Base-by-base conservation (phyloP, 768 basidiomycete genomes). In the Lentinula aciculospora region DNA sequence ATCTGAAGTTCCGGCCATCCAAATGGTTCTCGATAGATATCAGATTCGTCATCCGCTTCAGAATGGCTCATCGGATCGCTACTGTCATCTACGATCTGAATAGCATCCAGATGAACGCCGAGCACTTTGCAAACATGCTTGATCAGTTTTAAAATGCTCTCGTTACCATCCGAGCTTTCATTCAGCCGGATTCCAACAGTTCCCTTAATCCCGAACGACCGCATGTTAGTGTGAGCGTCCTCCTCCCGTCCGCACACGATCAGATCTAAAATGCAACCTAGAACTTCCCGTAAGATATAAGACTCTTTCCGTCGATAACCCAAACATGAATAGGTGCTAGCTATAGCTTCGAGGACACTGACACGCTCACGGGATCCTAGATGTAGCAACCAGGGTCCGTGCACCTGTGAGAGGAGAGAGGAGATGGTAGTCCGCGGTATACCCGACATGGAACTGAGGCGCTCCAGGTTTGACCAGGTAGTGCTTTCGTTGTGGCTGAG, bases 1-100 rank as follows among this genome's bases (percentile, higher is more conserved):
- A 98, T 83, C 74, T 97, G 96, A 39, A 99, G 75, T 68, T 94
- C 92, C 2, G 94, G 88, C 96, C 96, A 98, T 3, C 97, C 97
- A 67, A 85, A 91, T 4, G 80, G 71, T 61, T 85, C 83, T 25
- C 71, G 74, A 29, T 72, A 68, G 19, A 73, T 70, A 32, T 74
- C 73, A 8, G 74, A 59, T 0, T 73, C 71, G 54, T 80, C 79
- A 47, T 78, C 75, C 56, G 78, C 79, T 29, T 68, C 69, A 46
- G 63, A 60, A 15, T 66, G 63, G 36, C 69, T 64, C 13, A 34
- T 44, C 10, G 53, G 44, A 45, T 63, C 58, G 39, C 60, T 63
- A 61, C 67, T 59, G 2, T 61, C 59, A 28, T 75, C 69, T 29
- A 80, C 67, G 29, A 89, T 65, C 50, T 74, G 77, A 23, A 93